Percentiles rank a stretch among this genome's conserved stretches.
Conservation (phyloP, 805 yeast species). For the Metschnikowia vanudenii region DNA sequence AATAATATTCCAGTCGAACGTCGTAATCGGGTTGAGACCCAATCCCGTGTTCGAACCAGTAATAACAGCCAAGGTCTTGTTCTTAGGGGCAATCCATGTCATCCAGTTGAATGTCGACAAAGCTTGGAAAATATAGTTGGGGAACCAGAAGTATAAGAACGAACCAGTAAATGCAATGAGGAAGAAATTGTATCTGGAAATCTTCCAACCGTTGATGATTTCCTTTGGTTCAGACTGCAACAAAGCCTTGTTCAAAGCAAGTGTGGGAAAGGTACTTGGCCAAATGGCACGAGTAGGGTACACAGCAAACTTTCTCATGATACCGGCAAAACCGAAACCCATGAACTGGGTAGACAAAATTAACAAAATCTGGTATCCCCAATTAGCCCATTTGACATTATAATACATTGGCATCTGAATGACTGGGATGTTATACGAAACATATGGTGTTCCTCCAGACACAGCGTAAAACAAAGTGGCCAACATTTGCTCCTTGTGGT, state of each 20-base stretch:
- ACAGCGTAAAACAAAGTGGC: conserved; percentile 46
- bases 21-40: conserved; percentile 37
- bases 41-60: conserved; percentile 29
- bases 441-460: conserved; percentile 30
- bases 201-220: conserved; percentile 32
- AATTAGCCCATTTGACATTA: conserved; percentile 27
- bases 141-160: conserved; percentile 31
- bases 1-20: conserved; percentile 28
- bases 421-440: conserved; percentile 28
- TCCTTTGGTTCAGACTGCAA: conserved; percentile 30
- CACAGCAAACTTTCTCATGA: conserved; percentile 36
- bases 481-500: conserved; percentile 63
- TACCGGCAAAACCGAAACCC: conserved; percentile 34
- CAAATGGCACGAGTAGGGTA: conserved; percentile 53
- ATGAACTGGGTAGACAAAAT: conserved; percentile 25
- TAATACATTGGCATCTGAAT: conserved; percentile 27
- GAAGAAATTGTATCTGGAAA: conserved; percentile 26
- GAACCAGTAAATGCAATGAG: conserved; percentile 17
- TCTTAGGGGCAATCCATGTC: conserved; percentile 31
- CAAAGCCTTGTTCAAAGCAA: conserved; percentile 43
- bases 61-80: conserved; percentile 24
- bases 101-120: conserved; percentile 31
- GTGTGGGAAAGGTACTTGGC: conserved; percentile 41
- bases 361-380: conserved; percentile 27
- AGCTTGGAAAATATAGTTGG: conserved; percentile 27